A percentile compares a stretch with the other conserved stretches of the same genome.
Conservation (phyloP, 2,329 filamentous ascomycete species). For the Mariannaea sp. region DNA sequence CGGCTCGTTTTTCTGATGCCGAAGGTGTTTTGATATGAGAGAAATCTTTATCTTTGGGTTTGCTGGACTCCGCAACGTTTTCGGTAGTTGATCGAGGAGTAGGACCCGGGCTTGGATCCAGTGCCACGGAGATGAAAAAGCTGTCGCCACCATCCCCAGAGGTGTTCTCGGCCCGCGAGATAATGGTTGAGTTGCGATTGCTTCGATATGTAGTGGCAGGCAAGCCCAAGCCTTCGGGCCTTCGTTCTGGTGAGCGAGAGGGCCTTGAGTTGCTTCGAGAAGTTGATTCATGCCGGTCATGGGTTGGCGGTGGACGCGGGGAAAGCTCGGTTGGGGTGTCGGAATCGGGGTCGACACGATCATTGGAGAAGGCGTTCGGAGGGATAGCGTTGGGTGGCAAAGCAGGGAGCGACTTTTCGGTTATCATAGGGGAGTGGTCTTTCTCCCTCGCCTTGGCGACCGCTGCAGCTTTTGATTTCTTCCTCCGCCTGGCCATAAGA, state of each 20-base stretch:
- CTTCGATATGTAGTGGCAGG: constrained; percentile 79
- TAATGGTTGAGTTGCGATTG: constrained; percentile 73
- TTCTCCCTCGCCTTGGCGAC: constrained; percentile 65
- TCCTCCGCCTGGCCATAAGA: constrained; percentile 88
- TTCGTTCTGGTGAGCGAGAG: constrained; percentile 60
- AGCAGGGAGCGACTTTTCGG: constrained; percentile 92
- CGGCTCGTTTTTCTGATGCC: constrained; percentile 52
- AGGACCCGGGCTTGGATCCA: constrained; percentile 69
- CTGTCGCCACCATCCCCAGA: constrained; percentile 65
- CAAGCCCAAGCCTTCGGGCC: constrained; percentile 67
- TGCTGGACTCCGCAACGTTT: constrained; percentile 47
- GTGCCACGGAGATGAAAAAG: constrained; percentile 76
- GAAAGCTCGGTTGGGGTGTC: constrained; percentile 73
- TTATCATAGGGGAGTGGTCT: constrained; percentile 68
- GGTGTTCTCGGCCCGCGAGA: constrained; percentile 53
- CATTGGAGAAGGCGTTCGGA: constrained; percentile 64
- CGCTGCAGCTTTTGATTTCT: constrained; percentile 75
- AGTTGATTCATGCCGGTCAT: constrained; percentile 58
- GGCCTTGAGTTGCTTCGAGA: constrained; percentile 59
- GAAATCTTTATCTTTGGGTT: constrained; percentile 63
- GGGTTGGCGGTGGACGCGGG: constrained; percentile 60
- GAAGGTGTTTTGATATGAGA: constrained; percentile 55
- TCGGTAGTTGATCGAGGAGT: constrained; percentile 61
- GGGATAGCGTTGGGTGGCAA: constrained; percentile 77
- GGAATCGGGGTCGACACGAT: constrained; percentile 64